Evolutionary conservation across 2,329 filamentous ascomycete species (phyloP).

Genomic region (Zymoseptoria crescenta): DNA sequence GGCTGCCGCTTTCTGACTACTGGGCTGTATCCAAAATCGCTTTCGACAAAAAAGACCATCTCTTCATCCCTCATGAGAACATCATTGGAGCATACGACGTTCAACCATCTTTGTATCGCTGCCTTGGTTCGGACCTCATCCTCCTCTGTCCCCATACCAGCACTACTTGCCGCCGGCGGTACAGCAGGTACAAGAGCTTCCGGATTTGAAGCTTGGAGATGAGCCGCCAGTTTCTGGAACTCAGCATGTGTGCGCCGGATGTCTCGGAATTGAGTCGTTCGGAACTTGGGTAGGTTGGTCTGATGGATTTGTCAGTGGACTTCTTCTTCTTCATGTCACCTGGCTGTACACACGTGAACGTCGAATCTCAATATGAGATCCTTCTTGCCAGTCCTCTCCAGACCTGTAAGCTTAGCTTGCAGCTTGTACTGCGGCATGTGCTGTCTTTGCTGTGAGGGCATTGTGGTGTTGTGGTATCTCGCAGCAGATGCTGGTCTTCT

Average conservation of each 20-base stretch:
- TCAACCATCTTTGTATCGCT: constrained; percentile 88
- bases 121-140: constrained; percentile 85
- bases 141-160: constrained; percentile 91
- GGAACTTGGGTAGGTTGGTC: constrained; percentile 98
- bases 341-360: constrained; percentile 65
- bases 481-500: constrained; percentile 21
- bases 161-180: constrained; percentile 86
- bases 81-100: constrained; percentile 85
- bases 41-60: constrained; percentile 97
- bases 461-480: constrained; percentile 25
- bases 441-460: constrained; percentile 30
- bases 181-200: constrained; percentile 92
- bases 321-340: background rate
- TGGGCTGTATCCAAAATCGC: constrained; percentile 95
- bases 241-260: constrained; percentile 92
- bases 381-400: constrained; percentile 90
- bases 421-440: constrained; percentile 52
- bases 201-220: constrained; percentile 94
- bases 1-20: constrained; percentile 94
- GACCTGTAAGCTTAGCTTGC: constrained; percentile 86
- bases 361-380: constrained; percentile 93
- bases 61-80: constrained; percentile 92
- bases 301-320: constrained; percentile 34
- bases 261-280: constrained; percentile 96
- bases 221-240: constrained; percentile 91